These are phyloP conservation scores for Schwanniomyces occidentalis DNA, from an alignment of 805 yeast genomes.

Conservation along the genomic window DNA sequence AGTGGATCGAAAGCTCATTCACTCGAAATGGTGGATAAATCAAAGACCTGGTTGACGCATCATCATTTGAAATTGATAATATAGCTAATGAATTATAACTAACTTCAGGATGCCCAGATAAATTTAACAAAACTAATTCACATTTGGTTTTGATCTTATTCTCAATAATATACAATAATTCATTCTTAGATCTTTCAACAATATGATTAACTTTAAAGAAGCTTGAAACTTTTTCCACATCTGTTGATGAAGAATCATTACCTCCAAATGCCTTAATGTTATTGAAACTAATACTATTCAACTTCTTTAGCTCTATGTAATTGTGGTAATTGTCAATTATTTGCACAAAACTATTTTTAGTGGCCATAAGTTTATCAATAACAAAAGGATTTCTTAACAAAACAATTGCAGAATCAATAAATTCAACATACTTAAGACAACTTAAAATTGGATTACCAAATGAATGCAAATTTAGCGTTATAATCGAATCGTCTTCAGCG, in stretches of 20 bases:
- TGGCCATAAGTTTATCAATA: conserved; percentile 26
- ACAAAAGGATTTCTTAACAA: conserved; percentile 41
- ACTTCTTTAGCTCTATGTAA: conserved; percentile 14
- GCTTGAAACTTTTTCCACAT: conserved; percentile 28
- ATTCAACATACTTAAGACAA: conserved; percentile 26
- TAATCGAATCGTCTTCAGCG: conserved; percentile 6
- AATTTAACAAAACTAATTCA: conserved; percentile 37
- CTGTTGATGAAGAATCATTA: conserved; percentile 2
- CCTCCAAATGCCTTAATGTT: conserved; percentile 32
- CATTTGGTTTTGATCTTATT: conserved; percentile 6
- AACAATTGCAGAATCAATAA: conserved; percentile 22
- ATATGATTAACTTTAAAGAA: conserved; percentile 38
- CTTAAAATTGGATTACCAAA: conserved; percentile 34
- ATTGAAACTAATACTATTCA: conserved; percentile 36
- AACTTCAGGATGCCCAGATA: conserved; percentile 16
- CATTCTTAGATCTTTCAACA: conserved; percentile 30
- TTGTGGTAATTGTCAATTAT: conserved; percentile 17
- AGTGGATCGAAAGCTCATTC: conserved; percentile 31
- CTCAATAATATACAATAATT: conserved; percentile 16
- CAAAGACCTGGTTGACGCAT: conserved; percentile 26
- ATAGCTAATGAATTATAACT: conserved; percentile 40
- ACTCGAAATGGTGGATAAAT: conserved; percentile 44
- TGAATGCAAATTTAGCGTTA: conserved; percentile 14
- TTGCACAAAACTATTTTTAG: conserved; percentile 13
- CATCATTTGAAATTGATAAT: conserved; percentile 21